Evolutionary conservation across 228 moss, liverwort and hornwort species (phyloP), one percentile per base, ranked within the genome.

Genomic region (Sphagnum magellanicum): DNA sequence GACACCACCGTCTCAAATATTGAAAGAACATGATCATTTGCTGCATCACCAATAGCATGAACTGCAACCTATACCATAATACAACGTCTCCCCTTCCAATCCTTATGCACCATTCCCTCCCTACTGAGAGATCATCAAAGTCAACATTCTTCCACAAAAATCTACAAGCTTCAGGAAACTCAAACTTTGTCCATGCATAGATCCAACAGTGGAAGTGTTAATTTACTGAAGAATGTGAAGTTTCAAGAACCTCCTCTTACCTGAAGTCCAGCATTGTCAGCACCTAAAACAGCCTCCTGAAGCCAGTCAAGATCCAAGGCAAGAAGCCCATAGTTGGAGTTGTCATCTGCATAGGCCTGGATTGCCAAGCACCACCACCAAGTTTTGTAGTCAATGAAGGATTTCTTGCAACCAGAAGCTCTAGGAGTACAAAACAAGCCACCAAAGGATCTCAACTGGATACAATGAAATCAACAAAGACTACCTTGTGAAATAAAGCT

Each of bases 41-140:
- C 92, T 58, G 95, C 95, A 77, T 95, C 95, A 3, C 95, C 95
- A 61, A 95, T 95, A 6, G 81, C 84, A 81, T 95, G 95, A 63
- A 92, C 79, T 73, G 95, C 95, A 71, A 92, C 80, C 92, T 92
- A 68, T 71, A 77, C 4, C 15, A 52, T 7, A 59, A 51, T 5
- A 17, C 32, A 53, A 4, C 16, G 1, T 13, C 5, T 10, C 57
- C 57, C 53, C 16, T 1, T 8, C 55, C 55, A 8, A 12, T 55
- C 55, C 8, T 55, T 55, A 8, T 55, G 5, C 5, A 59, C 66
- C 57, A 9, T 60, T 65, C 50, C 16, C 65, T 50, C 57, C 6
- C 50, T 70, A 92, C 89, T 90, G 92, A 92, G 71, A 95, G 95
- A 63, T 83, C 82, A 70, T 85, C 88, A 68, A 82, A 76, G 60